Conservation (phyloP, 768 basidiomycete genomes). For the Sutorius australiensis region DNA sequence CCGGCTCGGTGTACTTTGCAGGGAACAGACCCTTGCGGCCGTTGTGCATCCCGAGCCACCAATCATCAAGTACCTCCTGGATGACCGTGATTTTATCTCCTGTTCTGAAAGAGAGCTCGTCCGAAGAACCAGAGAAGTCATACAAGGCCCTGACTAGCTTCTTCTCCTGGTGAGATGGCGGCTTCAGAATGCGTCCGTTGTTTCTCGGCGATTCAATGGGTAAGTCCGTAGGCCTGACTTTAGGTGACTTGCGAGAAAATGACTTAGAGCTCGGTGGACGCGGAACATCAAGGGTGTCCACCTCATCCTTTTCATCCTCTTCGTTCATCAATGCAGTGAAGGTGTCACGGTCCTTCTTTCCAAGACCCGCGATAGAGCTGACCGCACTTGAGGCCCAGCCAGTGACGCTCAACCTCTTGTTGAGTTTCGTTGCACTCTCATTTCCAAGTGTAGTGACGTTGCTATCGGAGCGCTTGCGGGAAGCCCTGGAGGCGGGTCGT, state of each 20-base stretch:
- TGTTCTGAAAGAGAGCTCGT: slow-evolving; percentile 71
- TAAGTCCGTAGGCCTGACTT: slow-evolving; percentile 22
- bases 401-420: slow-evolving; percentile 36
- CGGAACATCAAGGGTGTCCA: slow-evolving; percentile 26
- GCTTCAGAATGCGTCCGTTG: slow-evolving; percentile 45
- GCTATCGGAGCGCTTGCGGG: slow-evolving; percentile 64
- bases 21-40: slow-evolving; percentile 82
- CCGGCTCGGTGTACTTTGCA: slow-evolving; percentile 60
- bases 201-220: slow-evolving; percentile 24
- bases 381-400: slow-evolving; percentile 68
- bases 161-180: slow-evolving; percentile 45
- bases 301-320: slow-evolving; percentile 29
- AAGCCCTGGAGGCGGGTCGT: slow-evolving; percentile 55
- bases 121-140: slow-evolving; percentile 69
- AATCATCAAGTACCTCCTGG: slow-evolving; percentile 80
- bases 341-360: slow-evolving; percentile 58
- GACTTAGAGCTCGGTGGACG: slow-evolving; percentile 37
- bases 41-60: slow-evolving; percentile 82
- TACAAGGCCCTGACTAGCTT: slow-evolving; percentile 66
- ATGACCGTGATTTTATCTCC: slow-evolving; percentile 76
- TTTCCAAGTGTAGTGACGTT: slow-evolving; percentile 38
- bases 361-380: slow-evolving; percentile 53
- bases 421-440: slow-evolving; percentile 33
- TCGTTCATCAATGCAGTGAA: slow-evolving; percentile 56
- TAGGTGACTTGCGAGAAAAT: slow-evolving; percentile 27